Percentiles rank a stretch among this genome's conserved stretches.
Evolutionary conservation across 2,329 filamentous ascomycete genomes (phyloP).

Genomic region (Penicillium sp.): DNA sequence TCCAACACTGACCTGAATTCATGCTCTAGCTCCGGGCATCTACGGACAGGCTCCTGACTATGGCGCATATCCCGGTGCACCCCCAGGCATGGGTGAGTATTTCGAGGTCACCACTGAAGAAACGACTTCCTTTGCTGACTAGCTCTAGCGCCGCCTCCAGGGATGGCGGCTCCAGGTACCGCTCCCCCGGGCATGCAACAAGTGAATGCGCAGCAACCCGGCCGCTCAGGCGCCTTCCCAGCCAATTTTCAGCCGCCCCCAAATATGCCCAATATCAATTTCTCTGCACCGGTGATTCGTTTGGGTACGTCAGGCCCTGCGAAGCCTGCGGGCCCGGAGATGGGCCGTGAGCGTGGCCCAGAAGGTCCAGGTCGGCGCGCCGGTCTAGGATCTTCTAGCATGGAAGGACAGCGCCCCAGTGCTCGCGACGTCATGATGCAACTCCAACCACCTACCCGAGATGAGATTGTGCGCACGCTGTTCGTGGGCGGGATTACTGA

Average conservation of each 20-base stretch:
- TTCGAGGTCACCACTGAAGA: neutral
- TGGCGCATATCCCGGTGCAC: conserved; percentile 65
- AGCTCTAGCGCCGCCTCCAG: conserved; percentile 63
- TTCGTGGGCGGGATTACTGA: conserved; percentile 84
- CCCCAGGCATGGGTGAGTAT: conserved; percentile 72
- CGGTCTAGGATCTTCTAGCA: conserved; percentile 56
- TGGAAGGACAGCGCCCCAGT: conserved; percentile 62
- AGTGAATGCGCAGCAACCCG: conserved; percentile 66
- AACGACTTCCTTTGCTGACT: conserved; percentile 12
- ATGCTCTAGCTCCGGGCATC: conserved; percentile 39
- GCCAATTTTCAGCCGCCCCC: conserved; percentile 79
- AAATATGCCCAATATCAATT: conserved; percentile 96
- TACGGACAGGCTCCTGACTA: conserved; percentile 73
- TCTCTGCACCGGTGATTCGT: conserved; percentile 92
- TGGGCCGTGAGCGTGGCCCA: conserved; percentile 42
- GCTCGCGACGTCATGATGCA: conserved; percentile 64
- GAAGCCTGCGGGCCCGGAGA: conserved; percentile 51
- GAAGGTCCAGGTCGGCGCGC: conserved; percentile 46
- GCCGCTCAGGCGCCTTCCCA: conserved; percentile 73
- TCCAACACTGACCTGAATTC: conserved; percentile 6
- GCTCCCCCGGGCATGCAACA: conserved; percentile 71
- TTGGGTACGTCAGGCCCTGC: conserved; percentile 67
- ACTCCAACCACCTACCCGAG: conserved; percentile 73
- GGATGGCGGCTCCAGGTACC: conserved; percentile 74
- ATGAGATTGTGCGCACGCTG: conserved; percentile 86